Percentiles rank a stretch among this genome's conserved stretches.
phyloP scores from a whole-genome alignment of 2,329 filamentous ascomycete species.

The Botryotinia convoluta region DNA sequence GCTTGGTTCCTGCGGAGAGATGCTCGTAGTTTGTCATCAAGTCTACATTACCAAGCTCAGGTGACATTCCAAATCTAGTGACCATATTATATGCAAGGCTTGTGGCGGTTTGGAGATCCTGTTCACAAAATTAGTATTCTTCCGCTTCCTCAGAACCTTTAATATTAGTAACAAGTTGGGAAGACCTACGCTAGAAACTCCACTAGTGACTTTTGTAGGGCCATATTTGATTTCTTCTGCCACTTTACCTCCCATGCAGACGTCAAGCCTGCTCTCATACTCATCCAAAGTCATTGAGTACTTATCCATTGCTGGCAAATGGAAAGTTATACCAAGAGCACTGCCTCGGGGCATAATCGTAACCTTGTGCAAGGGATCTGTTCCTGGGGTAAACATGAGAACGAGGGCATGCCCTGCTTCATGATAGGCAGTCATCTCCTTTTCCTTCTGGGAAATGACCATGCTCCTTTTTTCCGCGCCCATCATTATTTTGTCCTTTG shows the following conservation, averaged over 20 bases:
- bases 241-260: conserved; percentile 81
- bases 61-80: conserved; percentile 85
- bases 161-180: not conserved
- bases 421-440: conserved; percentile 91
- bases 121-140: conserved; percentile 36
- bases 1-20: conserved; percentile 82
- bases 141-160: not conserved
- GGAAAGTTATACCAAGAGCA: conserved; percentile 81
- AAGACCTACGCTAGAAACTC: conserved; percentile 69
- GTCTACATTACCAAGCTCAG: conserved; percentile 84
- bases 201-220: conserved; percentile 85
- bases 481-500: conserved; percentile 97
- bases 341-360: conserved; percentile 92
- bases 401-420: conserved; percentile 95
- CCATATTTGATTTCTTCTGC: conserved; percentile 92
- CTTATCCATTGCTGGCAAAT: conserved; percentile 87
- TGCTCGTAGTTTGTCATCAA: conserved; percentile 75
- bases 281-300: conserved; percentile 85
- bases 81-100: conserved; percentile 83
- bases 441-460: conserved; percentile 89
- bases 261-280: conserved; percentile 75
- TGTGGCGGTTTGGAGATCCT: conserved; percentile 85
- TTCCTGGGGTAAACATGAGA: conserved; percentile 72
- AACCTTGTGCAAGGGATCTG: conserved; percentile 86
- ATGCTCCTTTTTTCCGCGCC: conserved; percentile 88